phyloP scores from a whole-genome alignment of 352 stramenopile genomes.

The Phytophthora podocarpi region DNA sequence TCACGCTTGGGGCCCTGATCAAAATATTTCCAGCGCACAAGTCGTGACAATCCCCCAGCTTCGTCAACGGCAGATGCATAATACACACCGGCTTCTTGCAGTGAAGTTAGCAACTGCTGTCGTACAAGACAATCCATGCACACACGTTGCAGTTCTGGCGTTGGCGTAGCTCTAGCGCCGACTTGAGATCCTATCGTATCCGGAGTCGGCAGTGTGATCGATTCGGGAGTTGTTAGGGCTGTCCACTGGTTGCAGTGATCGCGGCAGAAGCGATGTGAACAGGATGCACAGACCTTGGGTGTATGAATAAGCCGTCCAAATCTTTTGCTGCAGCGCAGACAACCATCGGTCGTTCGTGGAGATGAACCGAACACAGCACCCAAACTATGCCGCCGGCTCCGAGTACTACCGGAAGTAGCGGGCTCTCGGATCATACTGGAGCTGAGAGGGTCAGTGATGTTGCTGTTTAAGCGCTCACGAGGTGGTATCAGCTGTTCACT shows the following conservation, averaged over 20 bases:
- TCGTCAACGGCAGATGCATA: constrained; percentile 49
- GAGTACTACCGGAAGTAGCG: background rate
- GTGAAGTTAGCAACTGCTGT: constrained; percentile 50
- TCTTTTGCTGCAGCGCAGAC: constrained; percentile 47
- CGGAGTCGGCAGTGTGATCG: constrained; percentile 1
- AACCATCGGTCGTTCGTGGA: constrained; percentile 25
- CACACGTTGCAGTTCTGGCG: constrained; percentile 25
- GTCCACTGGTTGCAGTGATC: constrained; percentile 48
- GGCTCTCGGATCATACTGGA: constrained; percentile 18
- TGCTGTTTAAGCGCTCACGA: constrained; percentile 22
- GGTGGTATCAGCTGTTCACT: background rate
- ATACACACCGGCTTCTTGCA: constrained; percentile 43
- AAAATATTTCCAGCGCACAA: constrained; percentile 65
- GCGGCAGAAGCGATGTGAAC: constrained; percentile 51
- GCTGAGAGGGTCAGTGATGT: constrained; percentile 23
- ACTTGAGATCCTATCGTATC: constrained; percentile 8
- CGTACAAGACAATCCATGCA: constrained; percentile 64
- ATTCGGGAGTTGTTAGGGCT: constrained; percentile 23
- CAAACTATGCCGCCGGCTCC: constrained; percentile 26
- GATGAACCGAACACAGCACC: constrained; percentile 16
- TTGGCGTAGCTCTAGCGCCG: background rate
- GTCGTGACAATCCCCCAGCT: constrained; percentile 50
- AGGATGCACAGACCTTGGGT: constrained; percentile 56
- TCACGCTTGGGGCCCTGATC: constrained; percentile 51
- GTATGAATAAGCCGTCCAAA: constrained; percentile 52